Base-by-base conservation (phyloP, 225 moss, liverwort and hornwort genomes). In the Pseudisothecium myosuroides region DNA sequence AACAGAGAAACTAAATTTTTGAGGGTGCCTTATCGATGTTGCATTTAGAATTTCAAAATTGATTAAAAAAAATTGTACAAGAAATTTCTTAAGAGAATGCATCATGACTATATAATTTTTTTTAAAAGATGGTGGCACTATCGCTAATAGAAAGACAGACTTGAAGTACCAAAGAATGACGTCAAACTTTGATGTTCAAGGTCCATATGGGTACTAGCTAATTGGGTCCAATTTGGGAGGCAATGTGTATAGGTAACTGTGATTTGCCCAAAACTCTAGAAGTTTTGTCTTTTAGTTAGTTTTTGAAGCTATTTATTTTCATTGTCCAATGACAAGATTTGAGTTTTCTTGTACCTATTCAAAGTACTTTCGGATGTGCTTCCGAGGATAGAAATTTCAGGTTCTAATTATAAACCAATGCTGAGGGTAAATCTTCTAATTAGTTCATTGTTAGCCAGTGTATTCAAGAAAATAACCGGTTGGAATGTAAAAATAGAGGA, bases 361-460 rank as follows among this genome's bases (percentile, higher is more conserved):
- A 14, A 52, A 76, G 3, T 34, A 52, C 3, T 52, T 36, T 52
- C 5, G 12, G 1, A 13, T 52, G 22, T 1, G 2, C 5, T 36
- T 76, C 0, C 0, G 0, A 52, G 0, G 2, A 8, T 76, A 36
- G 8, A 52, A 52, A 52, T 36, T 36, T 22, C 2, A 52, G 13
- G 5, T 20, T 22, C 21, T 12, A 34, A 21, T 76, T 21, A 34
- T 34, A 34, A 34, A 14, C 8, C 7, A 22, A 76, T 32, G 34
- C 12, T 20, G 12, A 1, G 7, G 0, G 0, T 7, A 5, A 34
- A 34, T 2, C 2, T 55, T 1, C 0, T 0, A 0, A 0, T 32
- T 7, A 32, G 4, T 32, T 75, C 19, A 12, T 50, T 50, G 8
- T 31, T 47, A 18, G 31, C 2, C 2, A 0, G 6, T 47, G 17